Conservation (phyloP, 2,329 filamentous ascomycete genomes). For the Verticillium zaregamsianum region DNA sequence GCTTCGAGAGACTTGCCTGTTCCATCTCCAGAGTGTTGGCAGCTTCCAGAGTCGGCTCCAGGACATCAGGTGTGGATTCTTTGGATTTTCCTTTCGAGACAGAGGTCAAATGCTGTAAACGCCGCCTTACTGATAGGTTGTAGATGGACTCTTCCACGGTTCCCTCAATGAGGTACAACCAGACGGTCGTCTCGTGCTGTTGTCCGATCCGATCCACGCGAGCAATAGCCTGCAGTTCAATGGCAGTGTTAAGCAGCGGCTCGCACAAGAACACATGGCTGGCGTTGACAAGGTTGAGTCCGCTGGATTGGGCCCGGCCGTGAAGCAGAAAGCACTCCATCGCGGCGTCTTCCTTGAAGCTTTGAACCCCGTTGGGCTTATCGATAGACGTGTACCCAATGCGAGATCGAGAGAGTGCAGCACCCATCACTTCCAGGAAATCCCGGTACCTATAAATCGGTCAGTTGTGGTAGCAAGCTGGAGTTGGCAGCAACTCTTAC, state of each 20-base stretch:
- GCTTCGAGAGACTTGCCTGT: constrained; percentile 61
- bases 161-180: constrained; percentile 88
- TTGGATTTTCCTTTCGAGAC: constrained; percentile 35
- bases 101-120: constrained; percentile 70
- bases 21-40: constrained; percentile 84
- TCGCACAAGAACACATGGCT: constrained; percentile 95
- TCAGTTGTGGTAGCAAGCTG: constrained; percentile 5
- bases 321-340: constrained; percentile 85
- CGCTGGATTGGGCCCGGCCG: constrained; percentile 81
- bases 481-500: constrained; percentile 21
- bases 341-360: constrained; percentile 70
- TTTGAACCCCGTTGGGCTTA: constrained; percentile 62
- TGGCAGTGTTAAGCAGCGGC: constrained; percentile 85
- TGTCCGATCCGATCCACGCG: constrained; percentile 95
- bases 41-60: constrained; percentile 66
- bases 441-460: constrained; percentile 53
- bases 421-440: constrained; percentile 70
- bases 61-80: constrained; percentile 38
- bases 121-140: constrained; percentile 73
- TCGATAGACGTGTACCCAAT: constrained; percentile 73
- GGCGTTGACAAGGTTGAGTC: constrained; percentile 87
- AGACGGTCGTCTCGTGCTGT: constrained; percentile 81
- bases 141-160: constrained; percentile 94
- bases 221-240: constrained; percentile 92
- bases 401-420: constrained; percentile 65